phyloP scores from a whole-genome alignment of 1,139 yeast species.

The Kluyveromyces marxianus region DNA sequence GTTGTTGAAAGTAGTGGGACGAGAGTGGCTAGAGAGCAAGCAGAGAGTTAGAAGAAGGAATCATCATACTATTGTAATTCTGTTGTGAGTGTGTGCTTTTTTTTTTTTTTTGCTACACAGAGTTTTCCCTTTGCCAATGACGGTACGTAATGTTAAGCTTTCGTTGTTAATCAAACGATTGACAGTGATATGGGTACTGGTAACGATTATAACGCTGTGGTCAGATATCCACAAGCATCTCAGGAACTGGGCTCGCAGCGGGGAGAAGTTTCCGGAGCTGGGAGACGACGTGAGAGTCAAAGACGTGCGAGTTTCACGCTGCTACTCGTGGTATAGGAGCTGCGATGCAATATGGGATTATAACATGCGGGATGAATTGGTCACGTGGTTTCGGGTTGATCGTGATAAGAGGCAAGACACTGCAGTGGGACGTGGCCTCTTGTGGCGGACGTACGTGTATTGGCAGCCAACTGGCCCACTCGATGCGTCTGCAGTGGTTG shows the following conservation, averaged over 20 bases:
- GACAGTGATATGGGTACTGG: slow-evolving; percentile 4
- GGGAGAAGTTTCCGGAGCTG: no score
- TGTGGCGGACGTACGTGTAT: slow-evolving; percentile 1
- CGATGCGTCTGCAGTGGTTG: background rate
- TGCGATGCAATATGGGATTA: slow-evolving; percentile 10
- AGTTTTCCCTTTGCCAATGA: background rate
- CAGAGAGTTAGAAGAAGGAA: no score
- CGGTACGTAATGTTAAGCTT: slow-evolving; percentile 10
- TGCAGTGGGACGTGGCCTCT: background rate
- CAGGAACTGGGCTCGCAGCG: background rate
- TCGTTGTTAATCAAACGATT: slow-evolving; percentile 7
- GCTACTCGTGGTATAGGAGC: slow-evolving; percentile 15
- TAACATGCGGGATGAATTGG: slow-evolving; percentile 3
- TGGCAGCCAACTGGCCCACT: background rate
- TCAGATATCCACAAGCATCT: slow-evolving; percentile 6
- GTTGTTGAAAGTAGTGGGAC: no score
- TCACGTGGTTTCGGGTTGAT: slow-evolving; percentile 14
- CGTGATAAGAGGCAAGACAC: slow-evolving; percentile 1
- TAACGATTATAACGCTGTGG: slow-evolving; percentile 8
- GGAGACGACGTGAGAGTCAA: slow-evolving; percentile 4
- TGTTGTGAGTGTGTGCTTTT: no score
- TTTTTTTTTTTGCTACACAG: no score
- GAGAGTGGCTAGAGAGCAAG: no score
- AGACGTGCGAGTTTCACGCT: slow-evolving; percentile 13
- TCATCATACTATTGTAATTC: no score